A percentile compares a stretch with the other conserved stretches of the same genome.
Conservation (phyloP, 2,329 filamentous ascomycete genomes). For the Trichoderma endophyticum region DNA sequence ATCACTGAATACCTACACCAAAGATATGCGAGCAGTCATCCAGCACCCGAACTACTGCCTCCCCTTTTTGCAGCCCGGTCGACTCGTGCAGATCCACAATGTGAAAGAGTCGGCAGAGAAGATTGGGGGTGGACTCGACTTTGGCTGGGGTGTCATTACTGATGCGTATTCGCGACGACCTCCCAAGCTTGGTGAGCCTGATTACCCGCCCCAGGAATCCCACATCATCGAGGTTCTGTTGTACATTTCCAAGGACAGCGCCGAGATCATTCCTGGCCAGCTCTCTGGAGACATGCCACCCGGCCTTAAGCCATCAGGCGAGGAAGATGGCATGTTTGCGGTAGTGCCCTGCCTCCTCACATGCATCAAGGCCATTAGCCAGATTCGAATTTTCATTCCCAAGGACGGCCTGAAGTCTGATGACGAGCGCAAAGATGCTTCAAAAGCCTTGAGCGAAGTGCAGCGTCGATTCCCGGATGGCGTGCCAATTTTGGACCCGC, state of each 20-base stretch:
- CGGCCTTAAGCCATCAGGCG: slow-evolving; percentile 49
- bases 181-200: slow-evolving; percentile 64
- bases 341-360: slow-evolving; percentile 77
- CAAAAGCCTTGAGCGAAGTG: slow-evolving; percentile 73
- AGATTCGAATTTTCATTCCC: slow-evolving; percentile 79
- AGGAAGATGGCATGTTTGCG: slow-evolving; percentile 31
- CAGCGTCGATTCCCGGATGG: slow-evolving; percentile 89
- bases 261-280: slow-evolving; percentile 41
- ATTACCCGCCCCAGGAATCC: slow-evolving; percentile 70
- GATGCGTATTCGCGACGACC: slow-evolving; percentile 65
- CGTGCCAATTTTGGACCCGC: slow-evolving; percentile 81
- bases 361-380: slow-evolving; percentile 79
- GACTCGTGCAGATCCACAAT: slow-evolving; percentile 81
- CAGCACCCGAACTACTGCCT: slow-evolving; percentile 86
- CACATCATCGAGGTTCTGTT: slow-evolving; percentile 82
- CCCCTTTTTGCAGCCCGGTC: slow-evolving; percentile 82
- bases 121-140: slow-evolving; percentile 55
- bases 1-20: slow-evolving; percentile 76
- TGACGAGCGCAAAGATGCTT: slow-evolving; percentile 64
- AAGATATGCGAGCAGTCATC: slow-evolving; percentile 88
- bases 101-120: slow-evolving; percentile 46
- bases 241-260: slow-evolving; percentile 50
- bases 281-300: slow-evolving; percentile 50
- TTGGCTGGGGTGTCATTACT: slow-evolving; percentile 90
- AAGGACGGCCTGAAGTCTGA: slow-evolving; percentile 64